Conservation (phyloP, 2,329 filamentous ascomycete species). For the Sphaceloma murrayae region DNA sequence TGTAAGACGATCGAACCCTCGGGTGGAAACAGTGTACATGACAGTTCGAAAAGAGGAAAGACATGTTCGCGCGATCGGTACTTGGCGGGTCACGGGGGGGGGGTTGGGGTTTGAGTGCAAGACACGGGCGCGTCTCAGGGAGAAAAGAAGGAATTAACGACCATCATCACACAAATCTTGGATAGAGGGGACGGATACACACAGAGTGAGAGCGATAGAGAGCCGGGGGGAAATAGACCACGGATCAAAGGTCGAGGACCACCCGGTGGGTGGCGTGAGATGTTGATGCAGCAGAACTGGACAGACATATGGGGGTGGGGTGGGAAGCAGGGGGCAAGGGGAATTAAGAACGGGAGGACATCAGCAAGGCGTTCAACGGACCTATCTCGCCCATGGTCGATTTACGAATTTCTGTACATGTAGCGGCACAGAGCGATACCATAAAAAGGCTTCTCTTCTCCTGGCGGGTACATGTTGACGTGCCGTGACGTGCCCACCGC, state of each 20-base stretch:
- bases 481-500: too few species aligned
- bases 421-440: not conserved
- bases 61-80: not conserved
- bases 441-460: not conserved
- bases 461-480: not conserved
- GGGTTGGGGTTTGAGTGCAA: too few species aligned
- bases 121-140: not conserved
- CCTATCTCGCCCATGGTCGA: not conserved
- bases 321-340: not conserved
- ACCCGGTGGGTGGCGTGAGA: too few species aligned
- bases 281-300: not conserved
- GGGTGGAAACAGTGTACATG: too few species aligned
- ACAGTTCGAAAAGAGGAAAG: too few species aligned
- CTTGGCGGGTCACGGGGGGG: too few species aligned
- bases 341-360: not conserved
- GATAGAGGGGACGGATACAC: too few species aligned
- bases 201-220: too few species aligned
- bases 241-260: too few species aligned
- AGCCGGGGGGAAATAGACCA: too few species aligned
- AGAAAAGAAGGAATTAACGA: not conserved
- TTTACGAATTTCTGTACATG: not conserved
- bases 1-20: constrained; percentile 37
- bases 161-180: too few species aligned
- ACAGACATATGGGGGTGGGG: not conserved
- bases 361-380: constrained; percentile 7